Conservation (phyloP, 2,329 filamentous ascomycete genomes). For the Chaetomium globosum region DNA sequence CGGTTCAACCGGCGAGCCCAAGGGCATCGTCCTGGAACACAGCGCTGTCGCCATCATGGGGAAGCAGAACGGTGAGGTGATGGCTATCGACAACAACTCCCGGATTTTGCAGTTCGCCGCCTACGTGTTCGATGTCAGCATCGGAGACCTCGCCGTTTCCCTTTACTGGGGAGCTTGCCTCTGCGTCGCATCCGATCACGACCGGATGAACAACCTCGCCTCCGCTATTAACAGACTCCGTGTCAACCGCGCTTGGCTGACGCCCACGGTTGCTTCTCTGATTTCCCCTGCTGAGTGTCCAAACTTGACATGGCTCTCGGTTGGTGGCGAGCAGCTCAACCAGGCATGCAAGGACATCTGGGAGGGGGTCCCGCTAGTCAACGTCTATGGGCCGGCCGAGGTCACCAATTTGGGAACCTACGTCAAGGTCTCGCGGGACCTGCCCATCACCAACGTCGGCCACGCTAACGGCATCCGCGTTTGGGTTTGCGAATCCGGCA, state of each 20-base stretch:
- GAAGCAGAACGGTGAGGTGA: slow-evolving; percentile 30
- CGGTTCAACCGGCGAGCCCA: slow-evolving; percentile 54
- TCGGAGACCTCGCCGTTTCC: slow-evolving; percentile 33
- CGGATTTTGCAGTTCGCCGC: slow-evolving; percentile 43
- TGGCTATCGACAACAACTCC: slow-evolving; percentile 34
- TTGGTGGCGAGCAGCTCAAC: slow-evolving; percentile 36
- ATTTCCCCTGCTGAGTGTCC: slow-evolving; percentile 34
- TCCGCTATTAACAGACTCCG: slow-evolving; percentile 34
- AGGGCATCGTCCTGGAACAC: slow-evolving; percentile 41
- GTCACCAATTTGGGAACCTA: slow-evolving; percentile 22
- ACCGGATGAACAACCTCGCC: slow-evolving; percentile 44
- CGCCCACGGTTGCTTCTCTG: slow-evolving; percentile 35
- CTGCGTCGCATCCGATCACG: slow-evolving; percentile 45
- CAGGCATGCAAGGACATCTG: slow-evolving; percentile 28
- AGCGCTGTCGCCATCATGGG: slow-evolving; percentile 32
- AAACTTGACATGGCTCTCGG: slow-evolving; percentile 29
- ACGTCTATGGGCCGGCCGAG: slow-evolving; percentile 20
- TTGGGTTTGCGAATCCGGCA: slow-evolving; percentile 41
- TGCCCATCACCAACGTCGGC: slow-evolving; percentile 29
- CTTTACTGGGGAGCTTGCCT: slow-evolving; percentile 39
- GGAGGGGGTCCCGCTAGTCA: slow-evolving; percentile 17
- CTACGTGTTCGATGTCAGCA: slow-evolving; percentile 41
- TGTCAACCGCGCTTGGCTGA: slow-evolving; percentile 35
- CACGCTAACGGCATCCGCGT: slow-evolving; percentile 30
- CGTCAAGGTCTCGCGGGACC: slow-evolving; percentile 10